Conservation (phyloP, 169 alveolate genomes). For the Cryptosporidium felis region DNA sequence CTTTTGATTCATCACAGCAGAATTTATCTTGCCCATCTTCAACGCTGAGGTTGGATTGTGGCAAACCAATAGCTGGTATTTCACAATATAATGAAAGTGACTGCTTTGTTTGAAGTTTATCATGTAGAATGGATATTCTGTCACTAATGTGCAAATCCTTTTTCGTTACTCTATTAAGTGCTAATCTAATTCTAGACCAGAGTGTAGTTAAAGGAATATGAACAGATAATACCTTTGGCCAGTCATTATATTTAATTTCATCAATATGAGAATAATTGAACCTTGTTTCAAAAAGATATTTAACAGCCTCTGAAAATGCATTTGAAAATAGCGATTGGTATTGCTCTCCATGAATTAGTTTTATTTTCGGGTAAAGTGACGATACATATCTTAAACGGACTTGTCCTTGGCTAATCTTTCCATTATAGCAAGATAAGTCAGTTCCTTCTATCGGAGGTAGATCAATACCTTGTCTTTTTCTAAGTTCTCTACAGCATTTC, state of each 20-base stretch:
- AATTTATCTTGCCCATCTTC: not conserved
- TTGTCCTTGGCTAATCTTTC: slow-evolving; percentile 58
- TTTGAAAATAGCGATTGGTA: not conserved
- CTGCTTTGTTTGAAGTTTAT: not conserved
- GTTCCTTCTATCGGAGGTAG: not conserved
- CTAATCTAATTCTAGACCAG: slow-evolving; percentile 66
- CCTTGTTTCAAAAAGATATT: slow-evolving; percentile 58
- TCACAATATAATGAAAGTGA: not conserved
- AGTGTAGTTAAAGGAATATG: slow-evolving; percentile 57
- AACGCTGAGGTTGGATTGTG: not conserved
- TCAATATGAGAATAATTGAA: slow-evolving; percentile 15
- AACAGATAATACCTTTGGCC: slow-evolving; percentile 28
- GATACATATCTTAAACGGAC: slow-evolving; percentile 53
- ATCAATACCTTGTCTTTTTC: not conserved
- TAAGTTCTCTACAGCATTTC: slow-evolving; percentile 35
- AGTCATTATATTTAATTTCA: slow-evolving; percentile 53
- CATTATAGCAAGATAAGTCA: slow-evolving; percentile 15
- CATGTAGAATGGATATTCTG: slow-evolving; percentile 28
- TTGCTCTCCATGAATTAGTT: slow-evolving; percentile 17
- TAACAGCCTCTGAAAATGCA: slow-evolving; percentile 32
- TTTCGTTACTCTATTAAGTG: slow-evolving; percentile 23
- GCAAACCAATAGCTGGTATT: not conserved
- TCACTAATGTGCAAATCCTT: slow-evolving; percentile 27
- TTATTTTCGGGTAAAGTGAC: slow-evolving; percentile 42
- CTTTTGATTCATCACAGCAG: not conserved